These are phyloP conservation scores for Dalechampia spathulata DNA, from an alignment of 441 rosid genomes.

Conservation along the genomic window DNA sequence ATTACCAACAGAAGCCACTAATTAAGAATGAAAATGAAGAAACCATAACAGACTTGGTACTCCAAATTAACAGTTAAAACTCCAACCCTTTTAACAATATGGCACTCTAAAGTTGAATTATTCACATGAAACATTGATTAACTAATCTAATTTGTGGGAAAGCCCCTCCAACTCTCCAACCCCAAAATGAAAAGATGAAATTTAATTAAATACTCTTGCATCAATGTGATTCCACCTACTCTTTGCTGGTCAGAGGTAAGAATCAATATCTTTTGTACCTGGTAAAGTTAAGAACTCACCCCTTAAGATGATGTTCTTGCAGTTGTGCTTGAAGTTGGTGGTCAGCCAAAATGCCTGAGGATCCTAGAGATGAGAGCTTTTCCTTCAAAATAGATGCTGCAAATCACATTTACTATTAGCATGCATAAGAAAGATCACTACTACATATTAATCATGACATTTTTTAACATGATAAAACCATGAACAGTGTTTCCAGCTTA, in stretches of 20 bases:
- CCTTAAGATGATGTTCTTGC: conserved; percentile 82
- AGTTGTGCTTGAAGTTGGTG: conserved; percentile 97
- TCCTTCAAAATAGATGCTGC: conserved; percentile 97
- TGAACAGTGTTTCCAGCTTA: no score
- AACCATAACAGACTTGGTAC: background rate
- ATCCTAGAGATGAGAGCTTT: conserved; percentile 85
- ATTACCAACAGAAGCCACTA: background rate
- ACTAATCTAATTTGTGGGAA: background rate
- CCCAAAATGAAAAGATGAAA: background rate
- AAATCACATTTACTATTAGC: conserved; percentile 37
- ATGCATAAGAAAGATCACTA: no score
- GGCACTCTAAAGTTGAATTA: background rate
- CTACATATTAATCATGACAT: no score
- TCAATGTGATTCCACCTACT: conserved; percentile 2
- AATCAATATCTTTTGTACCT: background rate
- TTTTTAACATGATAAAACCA: no score
- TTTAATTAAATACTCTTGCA: background rate
- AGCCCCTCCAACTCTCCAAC: background rate
- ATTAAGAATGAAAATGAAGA: background rate
- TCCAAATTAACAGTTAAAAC: background rate
- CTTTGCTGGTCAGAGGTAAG: background rate
- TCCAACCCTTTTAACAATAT: background rate
- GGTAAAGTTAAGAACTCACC: conserved; percentile 18
- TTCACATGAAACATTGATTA: background rate
- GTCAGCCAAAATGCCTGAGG: conserved; percentile 97